Conservation (phyloP, 345 rosid genomes). For the Melaleuca alternifolia region DNA sequence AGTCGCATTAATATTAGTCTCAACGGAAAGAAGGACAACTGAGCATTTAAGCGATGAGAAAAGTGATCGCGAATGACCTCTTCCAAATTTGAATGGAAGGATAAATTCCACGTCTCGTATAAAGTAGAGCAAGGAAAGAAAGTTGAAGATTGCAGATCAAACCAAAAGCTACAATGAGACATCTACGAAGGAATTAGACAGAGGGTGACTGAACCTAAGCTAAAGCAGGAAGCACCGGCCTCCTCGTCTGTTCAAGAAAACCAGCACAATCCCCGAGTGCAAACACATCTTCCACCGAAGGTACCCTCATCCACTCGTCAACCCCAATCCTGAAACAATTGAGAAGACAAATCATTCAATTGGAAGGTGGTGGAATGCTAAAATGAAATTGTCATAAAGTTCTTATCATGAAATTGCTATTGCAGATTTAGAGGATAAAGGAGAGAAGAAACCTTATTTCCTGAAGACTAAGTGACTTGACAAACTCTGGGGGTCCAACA, state of each 20-base stretch:
- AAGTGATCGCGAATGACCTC: neutral
- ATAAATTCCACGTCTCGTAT: neutral
- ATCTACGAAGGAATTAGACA: neutral
- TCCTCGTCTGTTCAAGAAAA: constrained; percentile 60
- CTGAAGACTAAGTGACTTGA: constrained; percentile 37
- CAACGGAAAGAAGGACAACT: neutral
- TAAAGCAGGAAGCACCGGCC: constrained; percentile 60
- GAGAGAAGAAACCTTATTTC: neutral
- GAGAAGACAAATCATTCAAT: neutral
- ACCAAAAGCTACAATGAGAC: neutral
- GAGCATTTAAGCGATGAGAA: neutral
- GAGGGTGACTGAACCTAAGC: constrained; percentile 33
- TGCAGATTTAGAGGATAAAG: neutral
- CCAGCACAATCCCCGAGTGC: constrained; percentile 73
- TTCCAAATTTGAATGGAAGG: neutral
- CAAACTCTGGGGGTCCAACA: constrained; percentile 68
- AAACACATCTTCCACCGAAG: constrained; percentile 55
- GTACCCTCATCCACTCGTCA: constrained; percentile 51
- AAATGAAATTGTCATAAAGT: neutral
- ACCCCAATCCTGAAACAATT: constrained; percentile 41
- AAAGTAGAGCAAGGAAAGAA: neutral
- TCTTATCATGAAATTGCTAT: neutral
- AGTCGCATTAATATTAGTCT: neutral
- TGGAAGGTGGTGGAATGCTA: neutral
- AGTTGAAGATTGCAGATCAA: neutral